These are phyloP conservation scores for Leccinum insolens DNA, from an alignment of 1,284 basidiomycete genomes.

Conservation along the genomic window DNA sequence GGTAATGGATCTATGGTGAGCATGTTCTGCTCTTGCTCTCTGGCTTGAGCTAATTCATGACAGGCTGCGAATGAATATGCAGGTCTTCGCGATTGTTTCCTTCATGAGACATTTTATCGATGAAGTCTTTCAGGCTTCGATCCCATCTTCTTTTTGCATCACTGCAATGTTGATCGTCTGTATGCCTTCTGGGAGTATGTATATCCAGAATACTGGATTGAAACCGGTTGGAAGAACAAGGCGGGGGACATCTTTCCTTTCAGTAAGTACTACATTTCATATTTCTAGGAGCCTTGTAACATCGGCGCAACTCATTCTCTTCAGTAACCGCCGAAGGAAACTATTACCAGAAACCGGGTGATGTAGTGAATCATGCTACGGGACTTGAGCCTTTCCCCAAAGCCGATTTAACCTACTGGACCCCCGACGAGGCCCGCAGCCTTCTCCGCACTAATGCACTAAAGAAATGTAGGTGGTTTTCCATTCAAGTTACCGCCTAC, in stretches of 20 bases:
- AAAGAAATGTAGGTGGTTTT: constrained; percentile 10
- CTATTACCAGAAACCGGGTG: not conserved
- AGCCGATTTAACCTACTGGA: constrained; percentile 10
- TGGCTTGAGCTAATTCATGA: not conserved
- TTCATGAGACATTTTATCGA: not conserved
- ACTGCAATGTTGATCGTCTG: constrained; percentile 22
- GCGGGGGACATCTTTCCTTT: constrained; percentile 9
- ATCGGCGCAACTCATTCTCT: not conserved
- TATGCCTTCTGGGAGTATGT: constrained; percentile 26
- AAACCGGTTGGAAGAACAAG: constrained; percentile 15
- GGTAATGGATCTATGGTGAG: constrained; percentile 21
- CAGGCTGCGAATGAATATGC: constrained; percentile 22
- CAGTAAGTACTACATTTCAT: constrained; percentile 6
- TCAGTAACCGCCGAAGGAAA: constrained; percentile 5
- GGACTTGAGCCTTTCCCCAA: constrained; percentile 15
- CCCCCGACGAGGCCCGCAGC: constrained; percentile 12
- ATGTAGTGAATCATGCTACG: constrained; percentile 1
- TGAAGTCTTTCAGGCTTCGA: constrained; percentile 12
- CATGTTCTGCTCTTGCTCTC: not conserved
- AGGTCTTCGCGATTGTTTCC: constrained; percentile 1
- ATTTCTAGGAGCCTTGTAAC: not conserved
- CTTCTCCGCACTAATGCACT: not conserved
- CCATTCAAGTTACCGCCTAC: not conserved
- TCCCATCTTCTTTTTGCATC: constrained; percentile 22
- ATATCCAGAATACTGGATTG: constrained; percentile 20